Conservation (phyloP, 2,329 filamentous ascomycete species). For the Dactylellina cionopaga region DNA sequence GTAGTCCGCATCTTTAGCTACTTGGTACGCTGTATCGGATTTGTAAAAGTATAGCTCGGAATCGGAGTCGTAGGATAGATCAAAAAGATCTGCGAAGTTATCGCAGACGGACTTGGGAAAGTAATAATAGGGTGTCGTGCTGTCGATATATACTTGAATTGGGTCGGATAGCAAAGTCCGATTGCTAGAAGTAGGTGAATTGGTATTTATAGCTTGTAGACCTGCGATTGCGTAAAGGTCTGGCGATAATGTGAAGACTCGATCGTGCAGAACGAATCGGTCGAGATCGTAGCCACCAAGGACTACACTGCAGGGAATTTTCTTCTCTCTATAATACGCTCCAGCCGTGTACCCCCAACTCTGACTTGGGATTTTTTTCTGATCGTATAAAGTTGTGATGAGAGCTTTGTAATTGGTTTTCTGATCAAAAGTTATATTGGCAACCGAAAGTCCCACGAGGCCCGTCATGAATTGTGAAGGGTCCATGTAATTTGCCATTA, state of each 20-base stretch:
- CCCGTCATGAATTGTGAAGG: slow-evolving; percentile 20
- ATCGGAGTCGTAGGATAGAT: slow-evolving; percentile 59
- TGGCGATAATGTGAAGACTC: slow-evolving; percentile 58
- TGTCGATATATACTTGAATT: slow-evolving; percentile 60
- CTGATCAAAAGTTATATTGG: slow-evolving; percentile 16
- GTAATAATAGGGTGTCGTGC: slow-evolving; percentile 61
- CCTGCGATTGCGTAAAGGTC: slow-evolving; percentile 58
- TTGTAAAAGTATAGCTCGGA: slow-evolving; percentile 60
- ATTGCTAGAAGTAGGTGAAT: slow-evolving; percentile 55
- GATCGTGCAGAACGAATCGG: slow-evolving; percentile 57
- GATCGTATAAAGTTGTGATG: slow-evolving; percentile 5
- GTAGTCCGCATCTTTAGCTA: slow-evolving; percentile 57
- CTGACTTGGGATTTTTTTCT: slow-evolving; percentile 22
- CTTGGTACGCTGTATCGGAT: slow-evolving; percentile 54
- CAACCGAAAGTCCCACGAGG: slow-evolving; percentile 13
- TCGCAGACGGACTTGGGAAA: slow-evolving; percentile 60
- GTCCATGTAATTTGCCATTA: slow-evolving; percentile 17
- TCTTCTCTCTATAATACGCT: slow-evolving; percentile 6
- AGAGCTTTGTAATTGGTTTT: slow-evolving; percentile 10
- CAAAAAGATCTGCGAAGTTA: slow-evolving; percentile 60
- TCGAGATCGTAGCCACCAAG: slow-evolving; percentile 59
- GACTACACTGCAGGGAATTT: slow-evolving; percentile 26
- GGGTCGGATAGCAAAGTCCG: slow-evolving; percentile 54
- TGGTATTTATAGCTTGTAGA: slow-evolving; percentile 57
- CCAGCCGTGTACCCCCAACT: slow-evolving; percentile 20